A percentile compares a stretch with the other conserved stretches of the same genome.
These are phyloP conservation scores for Cadophora luteo-olivacea DNA, from an alignment of 2,329 filamentous ascomycete species.

Conservation along the genomic window DNA sequence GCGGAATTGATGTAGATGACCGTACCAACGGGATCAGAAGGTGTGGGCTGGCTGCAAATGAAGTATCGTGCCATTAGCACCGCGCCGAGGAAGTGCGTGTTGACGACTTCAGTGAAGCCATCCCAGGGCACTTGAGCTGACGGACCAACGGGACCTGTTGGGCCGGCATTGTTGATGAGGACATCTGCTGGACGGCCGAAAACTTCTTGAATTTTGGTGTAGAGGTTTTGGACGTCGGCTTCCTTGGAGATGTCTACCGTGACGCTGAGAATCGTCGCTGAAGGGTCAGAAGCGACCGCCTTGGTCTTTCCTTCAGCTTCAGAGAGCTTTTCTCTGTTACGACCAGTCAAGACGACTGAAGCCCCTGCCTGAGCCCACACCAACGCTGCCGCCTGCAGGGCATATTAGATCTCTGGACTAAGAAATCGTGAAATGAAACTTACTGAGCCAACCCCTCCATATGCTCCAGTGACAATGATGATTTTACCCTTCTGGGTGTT, in stretches of 20 bases:
- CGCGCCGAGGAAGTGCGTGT: not conserved
- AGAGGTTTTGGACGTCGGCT: slow-evolving; percentile 32
- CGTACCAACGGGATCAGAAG: slow-evolving; percentile 23
- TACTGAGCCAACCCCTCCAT: not conserved
- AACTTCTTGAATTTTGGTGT: slow-evolving; percentile 23
- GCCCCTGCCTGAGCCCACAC: not conserved
- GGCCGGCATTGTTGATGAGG: slow-evolving; percentile 51
- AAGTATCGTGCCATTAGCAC: slow-evolving; percentile 50
- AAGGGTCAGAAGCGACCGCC: not conserved
- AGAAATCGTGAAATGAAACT: not conserved
- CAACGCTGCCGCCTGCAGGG: not conserved
- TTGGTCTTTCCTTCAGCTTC: not conserved
- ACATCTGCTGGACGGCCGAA: not conserved
- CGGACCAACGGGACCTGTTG: not conserved
- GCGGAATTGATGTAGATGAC: slow-evolving; percentile 41
- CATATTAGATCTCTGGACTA: not conserved
- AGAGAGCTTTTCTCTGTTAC: not conserved
- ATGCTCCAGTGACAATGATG: not conserved
- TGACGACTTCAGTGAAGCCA: not conserved
- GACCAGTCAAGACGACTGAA: not conserved
- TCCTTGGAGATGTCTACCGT: not conserved
- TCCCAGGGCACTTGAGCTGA: slow-evolving; percentile 1
- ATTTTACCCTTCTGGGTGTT: slow-evolving; percentile 37
- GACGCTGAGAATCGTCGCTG: not conserved
- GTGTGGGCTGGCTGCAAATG: slow-evolving; percentile 46